phyloP scores from a whole-genome alignment of 2,329 filamentous ascomycete species.

The Paraphoma chrysanthemicola region DNA sequence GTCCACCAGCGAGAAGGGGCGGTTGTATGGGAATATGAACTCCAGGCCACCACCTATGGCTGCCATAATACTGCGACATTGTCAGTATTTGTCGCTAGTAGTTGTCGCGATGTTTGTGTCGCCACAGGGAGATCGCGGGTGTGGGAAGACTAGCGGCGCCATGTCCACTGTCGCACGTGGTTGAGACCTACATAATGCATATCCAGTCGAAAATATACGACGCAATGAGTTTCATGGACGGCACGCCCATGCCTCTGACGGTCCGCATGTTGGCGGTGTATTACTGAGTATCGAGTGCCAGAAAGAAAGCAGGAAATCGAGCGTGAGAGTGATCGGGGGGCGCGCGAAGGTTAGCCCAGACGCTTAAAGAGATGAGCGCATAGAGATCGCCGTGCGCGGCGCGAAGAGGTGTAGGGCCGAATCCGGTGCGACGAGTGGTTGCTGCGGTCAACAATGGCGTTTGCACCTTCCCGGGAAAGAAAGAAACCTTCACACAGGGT shows the following conservation, averaged over 20 bases:
- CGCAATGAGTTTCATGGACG: constrained; percentile 61
- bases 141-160: background rate
- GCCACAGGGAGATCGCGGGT: background rate
- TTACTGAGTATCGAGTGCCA: constrained; percentile 4
- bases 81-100: constrained; percentile 13
- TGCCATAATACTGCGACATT: constrained; percentile 57
- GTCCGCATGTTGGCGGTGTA: constrained; percentile 29
- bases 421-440: background rate
- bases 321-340: background rate
- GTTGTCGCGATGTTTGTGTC: background rate
- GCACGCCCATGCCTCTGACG: constrained; percentile 34
- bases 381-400: constrained; percentile 6
- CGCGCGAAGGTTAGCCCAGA: constrained; percentile 1
- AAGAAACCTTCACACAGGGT: background rate
- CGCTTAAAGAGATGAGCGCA: constrained; percentile 10
- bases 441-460: background rate
- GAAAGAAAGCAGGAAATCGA: constrained; percentile 9
- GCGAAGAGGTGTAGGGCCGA: background rate
- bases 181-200: constrained; percentile 63
- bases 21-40: constrained; percentile 67
- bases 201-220: constrained; percentile 80
- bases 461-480: background rate
- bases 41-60: constrained; percentile 67
- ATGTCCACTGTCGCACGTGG: background rate
- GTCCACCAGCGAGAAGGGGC: constrained; percentile 76